A percentile compares a stretch with the other conserved stretches of the same genome.
These are phyloP conservation scores for Candida maesae DNA, from an alignment of 805 yeast genomes.

Conservation along the genomic window DNA sequence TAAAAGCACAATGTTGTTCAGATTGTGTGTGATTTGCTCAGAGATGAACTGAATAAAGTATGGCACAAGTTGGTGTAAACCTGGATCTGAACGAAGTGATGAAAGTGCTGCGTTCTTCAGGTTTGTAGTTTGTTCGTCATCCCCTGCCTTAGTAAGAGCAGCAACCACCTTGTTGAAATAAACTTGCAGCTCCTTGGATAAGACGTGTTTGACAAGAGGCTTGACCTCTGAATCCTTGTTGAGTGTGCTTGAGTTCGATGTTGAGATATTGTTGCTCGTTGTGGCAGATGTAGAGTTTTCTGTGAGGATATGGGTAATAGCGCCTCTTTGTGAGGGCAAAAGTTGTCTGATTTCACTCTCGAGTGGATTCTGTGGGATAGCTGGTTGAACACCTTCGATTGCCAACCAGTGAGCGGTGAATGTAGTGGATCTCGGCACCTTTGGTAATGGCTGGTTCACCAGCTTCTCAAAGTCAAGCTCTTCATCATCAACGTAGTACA, in stretches of 20 bases:
- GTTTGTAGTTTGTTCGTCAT: slow-evolving; percentile 36
- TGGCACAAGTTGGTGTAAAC: slow-evolving; percentile 94
- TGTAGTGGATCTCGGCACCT: slow-evolving; percentile 87
- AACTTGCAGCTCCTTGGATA: slow-evolving; percentile 89
- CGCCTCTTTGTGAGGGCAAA: slow-evolving; percentile 80
- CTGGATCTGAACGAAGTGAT: slow-evolving; percentile 87
- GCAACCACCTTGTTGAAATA: slow-evolving; percentile 88
- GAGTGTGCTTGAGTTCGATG: slow-evolving; percentile 11
- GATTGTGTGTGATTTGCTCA: slow-evolving; percentile 87
- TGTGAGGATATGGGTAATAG: slow-evolving; percentile 60
- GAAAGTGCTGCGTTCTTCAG: slow-evolving; percentile 77
- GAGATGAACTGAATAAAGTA: slow-evolving; percentile 95
- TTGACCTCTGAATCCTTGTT: slow-evolving; percentile 57
- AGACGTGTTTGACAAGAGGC: slow-evolving; percentile 91
- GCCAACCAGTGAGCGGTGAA: slow-evolving; percentile 98
- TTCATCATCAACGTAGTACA: slow-evolving; percentile 88
- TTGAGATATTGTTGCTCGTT: slow-evolving; percentile 17
- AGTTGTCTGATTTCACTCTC: slow-evolving; percentile 71
- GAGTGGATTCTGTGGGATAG: slow-evolving; percentile 91
- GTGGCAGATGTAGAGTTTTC: slow-evolving; percentile 37
- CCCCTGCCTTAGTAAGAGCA: slow-evolving; percentile 60
- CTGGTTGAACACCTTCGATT: slow-evolving; percentile 97
- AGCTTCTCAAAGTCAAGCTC: slow-evolving; percentile 92
- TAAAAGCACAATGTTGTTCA: slow-evolving; percentile 64
- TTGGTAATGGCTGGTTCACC: slow-evolving; percentile 91